A percentile compares a stretch with the other conserved stretches of the same genome.
Evolutionary conservation across 1,139 yeast species (phyloP).

Genomic region (Geotrichum citri-aurantii): DNA sequence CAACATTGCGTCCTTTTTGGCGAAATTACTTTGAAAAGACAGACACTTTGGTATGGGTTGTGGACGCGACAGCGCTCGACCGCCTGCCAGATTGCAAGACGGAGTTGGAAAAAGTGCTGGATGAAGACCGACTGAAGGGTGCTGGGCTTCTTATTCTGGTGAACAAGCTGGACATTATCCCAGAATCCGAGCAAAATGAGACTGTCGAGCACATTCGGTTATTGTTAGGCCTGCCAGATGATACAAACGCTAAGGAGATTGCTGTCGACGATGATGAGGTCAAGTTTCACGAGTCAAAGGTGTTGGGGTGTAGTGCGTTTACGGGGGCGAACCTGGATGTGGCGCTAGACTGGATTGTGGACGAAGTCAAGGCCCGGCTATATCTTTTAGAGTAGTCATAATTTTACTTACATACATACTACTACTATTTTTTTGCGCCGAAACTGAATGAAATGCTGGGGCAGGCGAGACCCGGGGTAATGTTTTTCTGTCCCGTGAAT

Average conservation of each 20-base stretch:
- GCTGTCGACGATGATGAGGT: slow-evolving; percentile 28
- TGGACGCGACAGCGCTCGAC: slow-evolving; percentile 60
- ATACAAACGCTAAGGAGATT: slow-evolving; percentile 33
- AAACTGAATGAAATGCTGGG: neutral
- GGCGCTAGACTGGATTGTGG: slow-evolving; percentile 49
- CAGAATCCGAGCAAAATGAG: slow-evolving; percentile 38
- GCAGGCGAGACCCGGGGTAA: neutral
- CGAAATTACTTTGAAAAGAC: slow-evolving; percentile 84
- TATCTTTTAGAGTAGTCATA: slow-evolving; percentile 32
- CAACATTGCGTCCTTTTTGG: slow-evolving; percentile 77
- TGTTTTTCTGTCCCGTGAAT: neutral
- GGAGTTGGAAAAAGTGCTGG: slow-evolving; percentile 43
- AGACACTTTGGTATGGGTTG: slow-evolving; percentile 86
- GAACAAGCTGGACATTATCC: slow-evolving; percentile 43
- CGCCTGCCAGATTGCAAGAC: slow-evolving; percentile 57
- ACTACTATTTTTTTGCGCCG: neutral
- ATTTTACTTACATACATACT: neutral
- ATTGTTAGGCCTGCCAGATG: slow-evolving; percentile 27
- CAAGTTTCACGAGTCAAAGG: slow-evolving; percentile 40
- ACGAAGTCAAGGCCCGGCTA: slow-evolving; percentile 38
- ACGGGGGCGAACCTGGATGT: slow-evolving; percentile 46
- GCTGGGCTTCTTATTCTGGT: slow-evolving; percentile 44
- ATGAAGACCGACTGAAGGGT: slow-evolving; percentile 36
- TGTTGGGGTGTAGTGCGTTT: slow-evolving; percentile 50
- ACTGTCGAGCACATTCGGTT: slow-evolving; percentile 23